Base-by-base conservation (phyloP, 306 rosid species). In the Ochetophila trinervis region DNA sequence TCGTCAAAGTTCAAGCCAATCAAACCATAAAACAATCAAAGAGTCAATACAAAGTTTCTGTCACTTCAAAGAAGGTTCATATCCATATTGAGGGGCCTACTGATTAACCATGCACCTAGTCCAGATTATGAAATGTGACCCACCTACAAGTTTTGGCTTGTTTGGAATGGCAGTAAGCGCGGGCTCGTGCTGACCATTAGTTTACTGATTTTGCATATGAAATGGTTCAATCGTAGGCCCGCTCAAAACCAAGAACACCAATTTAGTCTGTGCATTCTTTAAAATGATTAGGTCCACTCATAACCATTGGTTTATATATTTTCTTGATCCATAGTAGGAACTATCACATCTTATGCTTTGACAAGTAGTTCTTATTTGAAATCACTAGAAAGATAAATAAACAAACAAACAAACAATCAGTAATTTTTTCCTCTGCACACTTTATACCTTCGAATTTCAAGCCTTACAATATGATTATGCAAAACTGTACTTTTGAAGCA, bases 241-340 rank as follows among this genome's bases (percentile, higher is more conserved):
- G 51, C 30, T 57, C 61, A 47, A 56, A 70, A 52, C 51, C 61
- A 70, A 57, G 62, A 27, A 53, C 54, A 59, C 69, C 69, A 63
- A 15, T 55, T 55, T 63, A 67, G 57, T 72, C 69, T 71, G 40
- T 49, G 60, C 19, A 67, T 21, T 63, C 62, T 63, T 56, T 32
- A 53, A 22, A 58, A 67, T 62, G 47, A 57, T 52, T 62, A 36
- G 58, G 67, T 70, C 70, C 60, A 67, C 62, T 57, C 68, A 42
- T 53, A 73, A 63, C 55, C 67, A 15, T 20, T 68, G 60, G 61
- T 19, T 60, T 34, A 48, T 24, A 23, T 45, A 18, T 18, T 35
- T 52, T 23, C 40, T 51, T 42, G 27, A 70, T 70, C 72, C 44
- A 65, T 53, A 15, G 49, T 21, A 60, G 49, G 66, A 79, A 60